Evolutionary conservation across 2,329 filamentous ascomycete species (phyloP), one percentile per base, ranked within the genome.

Genomic region (Arthrobotrys megalospora): DNA sequence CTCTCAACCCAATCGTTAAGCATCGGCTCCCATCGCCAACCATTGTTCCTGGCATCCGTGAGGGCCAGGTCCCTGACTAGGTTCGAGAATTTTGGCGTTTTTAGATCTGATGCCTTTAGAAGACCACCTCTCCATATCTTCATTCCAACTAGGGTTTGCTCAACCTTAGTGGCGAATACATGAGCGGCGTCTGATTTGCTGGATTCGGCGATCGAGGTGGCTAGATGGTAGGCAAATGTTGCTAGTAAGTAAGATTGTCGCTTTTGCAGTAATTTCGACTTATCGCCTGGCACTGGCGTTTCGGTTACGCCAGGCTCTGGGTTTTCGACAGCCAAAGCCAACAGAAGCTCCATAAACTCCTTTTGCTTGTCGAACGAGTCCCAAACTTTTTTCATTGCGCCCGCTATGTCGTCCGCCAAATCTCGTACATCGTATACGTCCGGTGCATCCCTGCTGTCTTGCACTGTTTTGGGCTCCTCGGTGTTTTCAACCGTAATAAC

Each of bases 1-100:
- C 66, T 67, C 32, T 78, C 75, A 0, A 78, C 75, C 67, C 67
- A 78, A 16, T 78, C 75, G 28, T 78, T 78, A 12, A 78, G 36
- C 75, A 78, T 78, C 24, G 75, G 75, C n/a, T 78, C 75, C 38
- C 71, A 78, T 12, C 65, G 62, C 75, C 75, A 78, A n/a, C 67
- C 67, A 24, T 43, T 68, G 16, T 58, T 72, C 28, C 45, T 67
- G 21, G 52, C 75, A 38, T 72, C 75, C 12, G 65, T 78, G 38
- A 71, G 68, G 16, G 67, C 75, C 16, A 78, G 24, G 45, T 78
- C 75, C 19, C 62, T 63, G 55, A 78, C 36, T 34, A 78, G 21
- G 28, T 72, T 78, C 21, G 75, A 78, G 34, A 78, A 78, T 36
- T 72, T 78, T 12, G 75, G 75, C 11, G 75, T 78, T 24, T 78